Conservation (phyloP, 2,329 filamentous ascomycete species). For the Orbilia blumenaviensis region DNA sequence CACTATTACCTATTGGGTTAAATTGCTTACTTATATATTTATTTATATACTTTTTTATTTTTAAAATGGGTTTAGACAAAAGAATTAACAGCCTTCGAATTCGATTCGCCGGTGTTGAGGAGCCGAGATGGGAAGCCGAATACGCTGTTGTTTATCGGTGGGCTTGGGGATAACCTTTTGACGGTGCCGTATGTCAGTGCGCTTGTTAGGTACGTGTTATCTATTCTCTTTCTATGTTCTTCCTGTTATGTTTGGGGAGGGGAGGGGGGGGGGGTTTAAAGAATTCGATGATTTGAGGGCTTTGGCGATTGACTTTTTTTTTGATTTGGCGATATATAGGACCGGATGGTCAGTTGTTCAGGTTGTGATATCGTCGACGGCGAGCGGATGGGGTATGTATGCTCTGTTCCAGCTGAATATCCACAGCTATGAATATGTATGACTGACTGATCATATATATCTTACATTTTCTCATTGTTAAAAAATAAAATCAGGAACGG, state of each 20-base stretch:
- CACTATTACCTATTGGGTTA: no score
- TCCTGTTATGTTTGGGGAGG: background rate
- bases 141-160: constrained; percentile 72
- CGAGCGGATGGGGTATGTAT: constrained; percentile 61
- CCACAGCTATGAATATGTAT: background rate
- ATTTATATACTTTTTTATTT: background rate
- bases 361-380: constrained; percentile 64
- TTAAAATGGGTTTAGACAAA: constrained; percentile 29
- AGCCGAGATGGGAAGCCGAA: constrained; percentile 23
- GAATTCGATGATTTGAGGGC: no score
- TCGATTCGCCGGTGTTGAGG: constrained; percentile 36
- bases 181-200: constrained; percentile 67
- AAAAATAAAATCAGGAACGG: constrained; percentile 60
- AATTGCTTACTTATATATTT: background rate
- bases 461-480: background rate
- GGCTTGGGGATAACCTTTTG: constrained; percentile 75
- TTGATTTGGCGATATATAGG: constrained; percentile 22
- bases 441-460: background rate
- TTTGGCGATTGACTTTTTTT: background rate
- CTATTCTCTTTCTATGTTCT: background rate
- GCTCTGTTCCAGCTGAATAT: background rate
- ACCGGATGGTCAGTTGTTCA: constrained; percentile 64
- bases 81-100: constrained; percentile 56
- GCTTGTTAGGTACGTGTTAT: constrained; percentile 25
- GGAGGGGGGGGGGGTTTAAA: no score